Percentiles rank a stretch among this genome's conserved stretches.
These are phyloP conservation scores for Trypanosoma caninum DNA, from an alignment of 208 protist genomes.

Conservation along the genomic window DNA sequence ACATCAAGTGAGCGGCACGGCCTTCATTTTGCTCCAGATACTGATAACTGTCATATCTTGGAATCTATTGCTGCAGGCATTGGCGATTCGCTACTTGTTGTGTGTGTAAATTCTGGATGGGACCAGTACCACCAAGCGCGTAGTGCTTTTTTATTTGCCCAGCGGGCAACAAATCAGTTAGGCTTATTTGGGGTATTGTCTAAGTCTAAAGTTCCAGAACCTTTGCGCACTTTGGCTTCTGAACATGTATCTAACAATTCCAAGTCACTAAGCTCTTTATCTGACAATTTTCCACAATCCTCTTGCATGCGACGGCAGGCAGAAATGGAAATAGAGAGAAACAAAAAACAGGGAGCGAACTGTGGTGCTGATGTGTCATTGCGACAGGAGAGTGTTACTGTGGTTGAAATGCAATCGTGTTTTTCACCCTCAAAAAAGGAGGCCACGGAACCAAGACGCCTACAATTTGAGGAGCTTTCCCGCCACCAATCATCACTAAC, in stretches of 20 bases:
- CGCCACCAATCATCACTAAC: neutral
- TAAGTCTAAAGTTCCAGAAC: neutral
- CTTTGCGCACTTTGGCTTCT: no score
- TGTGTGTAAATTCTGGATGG: slow-evolving; percentile 31
- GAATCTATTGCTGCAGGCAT: slow-evolving; percentile 16
- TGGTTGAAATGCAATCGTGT: neutral
- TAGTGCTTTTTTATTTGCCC: slow-evolving; percentile 29
- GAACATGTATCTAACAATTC: no score
- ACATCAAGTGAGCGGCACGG: neutral
- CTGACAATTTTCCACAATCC: no score
- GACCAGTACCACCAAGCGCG: slow-evolving; percentile 27
- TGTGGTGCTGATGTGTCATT: neutral
- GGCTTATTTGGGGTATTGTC: neutral
- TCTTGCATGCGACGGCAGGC: no score
- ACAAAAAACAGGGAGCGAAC: neutral
- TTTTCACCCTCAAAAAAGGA: slow-evolving; percentile 6
- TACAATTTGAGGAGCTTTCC: neutral
- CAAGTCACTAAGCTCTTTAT: no score
- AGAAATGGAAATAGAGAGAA: neutral
- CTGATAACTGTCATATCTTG: slow-evolving; percentile 1
- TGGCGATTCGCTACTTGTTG: slow-evolving; percentile 20
- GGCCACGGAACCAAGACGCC: neutral
- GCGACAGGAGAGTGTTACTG: neutral
- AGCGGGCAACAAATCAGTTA: slow-evolving; percentile 9
- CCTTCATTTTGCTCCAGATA: neutral